Percentiles rank a stretch among this genome's conserved stretches.
phyloP scores from a whole-genome alignment of 2,329 filamentous ascomycete species.

The Cryphonectria radicalis region DNA sequence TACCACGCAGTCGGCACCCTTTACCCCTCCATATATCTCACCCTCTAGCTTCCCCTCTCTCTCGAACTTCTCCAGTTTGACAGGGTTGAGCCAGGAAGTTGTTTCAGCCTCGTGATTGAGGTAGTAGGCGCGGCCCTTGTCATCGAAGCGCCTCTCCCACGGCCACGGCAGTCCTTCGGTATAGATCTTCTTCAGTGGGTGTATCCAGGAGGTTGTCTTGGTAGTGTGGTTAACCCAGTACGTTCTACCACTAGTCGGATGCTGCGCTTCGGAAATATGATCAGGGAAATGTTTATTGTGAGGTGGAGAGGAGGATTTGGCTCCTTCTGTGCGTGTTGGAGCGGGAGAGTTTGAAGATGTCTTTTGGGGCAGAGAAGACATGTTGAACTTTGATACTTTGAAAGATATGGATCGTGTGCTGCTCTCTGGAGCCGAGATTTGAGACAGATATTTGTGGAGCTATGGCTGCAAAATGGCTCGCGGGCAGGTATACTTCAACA shows the following conservation, averaged over 20 bases:
- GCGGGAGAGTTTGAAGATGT: neutral
- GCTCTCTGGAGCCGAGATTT: neutral
- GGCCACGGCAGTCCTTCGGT: neutral
- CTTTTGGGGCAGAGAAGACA: neutral
- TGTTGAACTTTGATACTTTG: neutral
- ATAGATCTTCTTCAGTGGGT: neutral
- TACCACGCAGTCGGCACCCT: neutral
- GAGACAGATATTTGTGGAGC: neutral
- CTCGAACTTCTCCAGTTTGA: conserved; percentile 38
- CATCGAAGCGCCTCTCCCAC: conserved; percentile 4
- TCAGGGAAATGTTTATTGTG: neutral
- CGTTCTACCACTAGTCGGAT: neutral
- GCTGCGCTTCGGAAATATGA: neutral
- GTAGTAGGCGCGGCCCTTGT: neutral
- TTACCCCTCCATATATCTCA: neutral
- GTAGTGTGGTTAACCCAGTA: neutral
- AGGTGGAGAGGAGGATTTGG: neutral
- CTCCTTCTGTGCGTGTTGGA: neutral
- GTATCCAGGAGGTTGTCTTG: neutral
- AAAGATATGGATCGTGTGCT: neutral
- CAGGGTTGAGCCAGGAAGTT: neutral
- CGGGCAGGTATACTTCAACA: too few relatives aligned
- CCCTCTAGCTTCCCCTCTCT: conserved; percentile 33
- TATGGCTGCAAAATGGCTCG: too few relatives aligned
- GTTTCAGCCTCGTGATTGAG: neutral